Percentiles rank a stretch among this genome's conserved stretches.
Evolutionary conservation across 2,329 filamentous ascomycete genomes (phyloP).

Genomic region (Venturia effusa): DNA sequence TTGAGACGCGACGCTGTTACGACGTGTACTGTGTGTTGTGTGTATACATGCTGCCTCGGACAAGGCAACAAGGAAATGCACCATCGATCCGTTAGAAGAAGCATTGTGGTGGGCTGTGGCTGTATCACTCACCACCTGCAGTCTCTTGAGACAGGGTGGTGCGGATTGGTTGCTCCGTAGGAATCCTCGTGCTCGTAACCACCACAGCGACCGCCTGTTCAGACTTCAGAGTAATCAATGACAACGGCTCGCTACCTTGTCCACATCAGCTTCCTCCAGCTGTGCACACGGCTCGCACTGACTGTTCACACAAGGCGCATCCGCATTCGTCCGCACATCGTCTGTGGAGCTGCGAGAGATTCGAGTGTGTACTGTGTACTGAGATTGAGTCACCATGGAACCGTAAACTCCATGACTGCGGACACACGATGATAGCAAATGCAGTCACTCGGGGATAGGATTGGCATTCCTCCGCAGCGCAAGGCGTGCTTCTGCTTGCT

Average conservation of each 20-base stretch:
- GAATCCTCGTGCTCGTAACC: not conserved
- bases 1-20: not conserved
- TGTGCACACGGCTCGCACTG: not conserved
- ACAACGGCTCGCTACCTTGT: not conserved
- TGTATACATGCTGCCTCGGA: not conserved
- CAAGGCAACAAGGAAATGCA: not conserved
- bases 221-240: not conserved
- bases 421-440: not conserved
- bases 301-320: not conserved
- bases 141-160: not conserved
- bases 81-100: not conserved
- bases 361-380: not conserved
- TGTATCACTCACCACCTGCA: not conserved
- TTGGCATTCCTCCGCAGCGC: not conserved
- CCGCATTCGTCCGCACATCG: not conserved
- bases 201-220: not conserved
- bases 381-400: not conserved
- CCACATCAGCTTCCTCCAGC: slow-evolving; percentile 3
- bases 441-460: not conserved
- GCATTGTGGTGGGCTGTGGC: not conserved
- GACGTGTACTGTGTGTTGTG: not conserved
- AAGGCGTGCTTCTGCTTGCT: not conserved
- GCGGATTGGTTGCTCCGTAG: not conserved
- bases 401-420: not conserved
- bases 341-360: not conserved